phyloP scores from a whole-genome alignment of 306 rosid genomes.

The Vigna trinervia region DNA sequence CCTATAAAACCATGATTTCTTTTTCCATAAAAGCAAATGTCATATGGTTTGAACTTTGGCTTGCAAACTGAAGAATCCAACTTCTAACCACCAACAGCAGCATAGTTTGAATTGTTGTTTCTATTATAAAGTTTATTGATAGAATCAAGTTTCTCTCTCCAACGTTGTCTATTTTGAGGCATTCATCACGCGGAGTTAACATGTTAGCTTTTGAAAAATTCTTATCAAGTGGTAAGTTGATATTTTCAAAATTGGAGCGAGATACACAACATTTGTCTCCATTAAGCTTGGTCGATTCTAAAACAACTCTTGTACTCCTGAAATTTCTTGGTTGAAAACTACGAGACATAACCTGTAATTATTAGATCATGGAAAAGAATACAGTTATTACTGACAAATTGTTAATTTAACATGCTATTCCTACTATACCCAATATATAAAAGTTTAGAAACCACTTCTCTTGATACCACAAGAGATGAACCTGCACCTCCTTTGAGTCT shows the following conservation, averaged over 20 bases:
- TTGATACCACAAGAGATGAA: no score
- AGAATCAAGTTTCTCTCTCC: slow-evolving; percentile 37
- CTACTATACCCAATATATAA: no score
- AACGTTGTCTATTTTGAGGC: background rate
- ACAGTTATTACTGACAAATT: no score
- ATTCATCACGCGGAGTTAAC: background rate
- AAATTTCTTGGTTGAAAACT: background rate
- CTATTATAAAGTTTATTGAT: background rate
- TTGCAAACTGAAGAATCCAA: slow-evolving; percentile 2
- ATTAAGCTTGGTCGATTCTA: background rate
- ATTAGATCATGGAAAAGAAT: background rate
- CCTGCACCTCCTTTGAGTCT: no score
- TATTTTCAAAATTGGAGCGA: slow-evolving; percentile 4
- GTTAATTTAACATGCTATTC: no score
- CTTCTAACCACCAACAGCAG: background rate
- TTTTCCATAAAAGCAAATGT: slow-evolving; percentile 51
- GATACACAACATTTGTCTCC: background rate
- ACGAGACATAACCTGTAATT: slow-evolving; percentile 18
- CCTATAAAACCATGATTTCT: background rate
- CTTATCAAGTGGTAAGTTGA: background rate
- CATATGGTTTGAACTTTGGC: slow-evolving; percentile 31
- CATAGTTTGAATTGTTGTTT: slow-evolving; percentile 15
- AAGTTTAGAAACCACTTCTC: no score
- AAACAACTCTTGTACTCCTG: slow-evolving; percentile 29
- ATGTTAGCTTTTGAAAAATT: background rate